Conservation (phyloP, 2,329 filamentous ascomycete genomes). For the Xylariaceae sp. region DNA sequence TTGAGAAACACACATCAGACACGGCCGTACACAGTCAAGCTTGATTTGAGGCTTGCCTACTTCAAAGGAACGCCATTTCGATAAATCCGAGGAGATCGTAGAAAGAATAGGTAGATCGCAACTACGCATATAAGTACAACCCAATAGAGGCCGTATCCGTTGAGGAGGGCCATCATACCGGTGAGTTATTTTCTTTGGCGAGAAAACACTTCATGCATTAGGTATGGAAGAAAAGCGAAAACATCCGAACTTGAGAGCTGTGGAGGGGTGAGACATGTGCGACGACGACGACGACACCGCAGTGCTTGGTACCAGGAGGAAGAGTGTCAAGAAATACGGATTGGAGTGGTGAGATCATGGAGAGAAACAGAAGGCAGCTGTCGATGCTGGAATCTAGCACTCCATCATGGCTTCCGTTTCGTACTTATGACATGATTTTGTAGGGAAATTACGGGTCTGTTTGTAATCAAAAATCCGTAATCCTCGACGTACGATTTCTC, state of each 20-base stretch:
- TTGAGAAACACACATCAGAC: background rate
- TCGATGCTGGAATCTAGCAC: background rate
- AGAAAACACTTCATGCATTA: background rate
- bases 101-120: conserved; percentile 24
- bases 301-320: background rate
- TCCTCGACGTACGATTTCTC: too few relatives aligned
- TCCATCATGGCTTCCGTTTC: background rate
- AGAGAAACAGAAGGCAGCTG: background rate
- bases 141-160: conserved; percentile 20
- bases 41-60: conserved; percentile 19
- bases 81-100: conserved; percentile 23
- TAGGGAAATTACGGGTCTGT: too few relatives aligned
- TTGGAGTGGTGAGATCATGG: background rate
- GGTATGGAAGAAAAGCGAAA: background rate
- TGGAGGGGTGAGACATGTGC: background rate
- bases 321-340: background rate
- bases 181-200: background rate
- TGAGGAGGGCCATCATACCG: conserved; percentile 22
- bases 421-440: background rate
- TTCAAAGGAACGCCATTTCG: conserved; percentile 33
- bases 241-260: background rate
- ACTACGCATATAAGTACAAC: conserved; percentile 19
- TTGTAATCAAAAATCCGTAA: too few relatives aligned
- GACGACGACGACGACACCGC: background rate
- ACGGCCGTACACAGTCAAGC: background rate